Conservation (phyloP, 2,329 filamentous ascomycete genomes). For the Cryphonectria naterciae region DNA sequence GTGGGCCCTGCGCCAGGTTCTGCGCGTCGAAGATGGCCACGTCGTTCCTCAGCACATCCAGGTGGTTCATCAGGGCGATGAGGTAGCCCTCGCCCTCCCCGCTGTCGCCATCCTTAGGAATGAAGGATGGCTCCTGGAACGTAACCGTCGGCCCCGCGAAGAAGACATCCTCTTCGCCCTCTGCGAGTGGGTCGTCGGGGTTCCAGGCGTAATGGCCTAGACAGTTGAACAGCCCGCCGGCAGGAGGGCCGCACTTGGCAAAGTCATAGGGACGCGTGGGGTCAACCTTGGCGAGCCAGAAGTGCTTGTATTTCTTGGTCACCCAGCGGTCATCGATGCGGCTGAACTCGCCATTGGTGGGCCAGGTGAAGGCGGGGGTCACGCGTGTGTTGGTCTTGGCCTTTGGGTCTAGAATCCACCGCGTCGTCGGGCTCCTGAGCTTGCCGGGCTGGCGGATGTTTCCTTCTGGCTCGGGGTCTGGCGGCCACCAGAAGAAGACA, state of each 20-base stretch:
- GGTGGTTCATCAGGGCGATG: constrained; percentile 50
- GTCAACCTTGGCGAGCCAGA: constrained; percentile 49
- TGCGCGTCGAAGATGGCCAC: constrained; percentile 49
- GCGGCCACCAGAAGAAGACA: constrained; percentile 52
- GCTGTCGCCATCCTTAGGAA: constrained; percentile 44
- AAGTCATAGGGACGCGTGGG: constrained; percentile 47
- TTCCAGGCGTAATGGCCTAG: constrained; percentile 51
- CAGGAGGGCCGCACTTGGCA: constrained; percentile 46
- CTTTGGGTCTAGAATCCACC: constrained; percentile 46
- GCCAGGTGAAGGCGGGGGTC: constrained; percentile 41
- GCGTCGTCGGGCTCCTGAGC: constrained; percentile 45
- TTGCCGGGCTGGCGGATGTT: constrained; percentile 37
- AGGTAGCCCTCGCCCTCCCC: constrained; percentile 56
- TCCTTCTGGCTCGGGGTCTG: constrained; percentile 36
- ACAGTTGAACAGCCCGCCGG: constrained; percentile 51
- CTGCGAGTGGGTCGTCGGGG: constrained; percentile 30
- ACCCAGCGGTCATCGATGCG: constrained; percentile 53
- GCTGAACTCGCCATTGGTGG: constrained; percentile 54
- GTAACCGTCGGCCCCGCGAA: constrained; percentile 50
- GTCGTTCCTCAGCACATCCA: constrained; percentile 50
- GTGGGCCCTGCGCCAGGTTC: constrained; percentile 42
- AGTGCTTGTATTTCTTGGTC: constrained; percentile 49
- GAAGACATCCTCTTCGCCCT: constrained; percentile 45
- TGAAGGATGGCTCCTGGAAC: constrained; percentile 59
- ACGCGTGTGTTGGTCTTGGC: constrained; percentile 43